phyloP scores from a whole-genome alignment of 768 basidiomycete species.

The Hemileccinum rubropunctum region DNA sequence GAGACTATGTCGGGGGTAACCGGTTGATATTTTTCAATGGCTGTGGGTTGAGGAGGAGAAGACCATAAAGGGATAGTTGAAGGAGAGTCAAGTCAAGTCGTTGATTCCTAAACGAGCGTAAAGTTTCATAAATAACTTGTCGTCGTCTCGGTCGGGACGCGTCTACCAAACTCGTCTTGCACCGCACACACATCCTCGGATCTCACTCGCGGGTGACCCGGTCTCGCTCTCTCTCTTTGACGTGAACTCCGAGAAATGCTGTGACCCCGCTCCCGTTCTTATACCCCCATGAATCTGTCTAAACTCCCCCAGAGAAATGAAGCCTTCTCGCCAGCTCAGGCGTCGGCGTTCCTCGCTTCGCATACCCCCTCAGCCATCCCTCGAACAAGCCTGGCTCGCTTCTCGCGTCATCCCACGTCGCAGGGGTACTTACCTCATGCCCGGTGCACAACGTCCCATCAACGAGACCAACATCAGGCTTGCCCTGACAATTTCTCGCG shows the following conservation, averaged over 20 bases:
- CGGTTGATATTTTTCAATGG: too few relatives aligned
- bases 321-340: constrained; percentile 17
- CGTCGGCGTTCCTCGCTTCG: too few relatives aligned
- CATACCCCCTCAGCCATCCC: neutral
- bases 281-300: too few relatives aligned
- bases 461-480: constrained; percentile 53
- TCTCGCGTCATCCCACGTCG: constrained; percentile 51
- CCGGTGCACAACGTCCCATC: constrained; percentile 70
- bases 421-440: constrained; percentile 46
- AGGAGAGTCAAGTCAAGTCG: too few relatives aligned
- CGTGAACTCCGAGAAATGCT: constrained; percentile 33
- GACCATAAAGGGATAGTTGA: too few relatives aligned
- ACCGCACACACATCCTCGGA: constrained; percentile 34
- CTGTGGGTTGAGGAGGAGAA: too few relatives aligned
- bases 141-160: constrained; percentile 33
- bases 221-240: too few relatives aligned
- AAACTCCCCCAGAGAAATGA: too few relatives aligned
- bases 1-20: too few relatives aligned
- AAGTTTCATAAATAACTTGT: too few relatives aligned
- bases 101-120: too few relatives aligned
- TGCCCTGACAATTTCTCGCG: constrained; percentile 52
- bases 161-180: constrained; percentile 33
- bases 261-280: constrained; percentile 28
- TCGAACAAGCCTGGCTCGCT: constrained; percentile 53
- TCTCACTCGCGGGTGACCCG: constrained; percentile 29